Base-by-base conservation (phyloP, 2,329 filamentous ascomycete species). In the Thielaviopsis populi region DNA sequence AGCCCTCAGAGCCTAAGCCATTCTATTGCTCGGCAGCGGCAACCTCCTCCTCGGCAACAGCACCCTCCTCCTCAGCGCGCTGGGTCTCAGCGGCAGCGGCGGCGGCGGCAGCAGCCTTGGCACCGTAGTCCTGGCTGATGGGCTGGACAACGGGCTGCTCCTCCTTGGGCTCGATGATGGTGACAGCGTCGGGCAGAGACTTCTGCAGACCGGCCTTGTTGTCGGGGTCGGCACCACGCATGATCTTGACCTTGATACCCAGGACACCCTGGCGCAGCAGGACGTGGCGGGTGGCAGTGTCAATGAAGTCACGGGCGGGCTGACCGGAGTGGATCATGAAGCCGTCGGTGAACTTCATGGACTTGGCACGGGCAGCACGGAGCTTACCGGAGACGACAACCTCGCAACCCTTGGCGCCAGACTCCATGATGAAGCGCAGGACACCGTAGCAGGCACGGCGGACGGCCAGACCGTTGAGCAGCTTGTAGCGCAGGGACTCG, bases 271-370 rank as follows among this genome's bases (percentile, higher is more conserved):
- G 94, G 81, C 95, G 89, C 79, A 99, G 91, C 71, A 99, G 91
- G 74, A 99, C 94, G 89, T 99, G 94, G 74, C 94, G 94, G 75
- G 94, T 97, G 73, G 95, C 95, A 74, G 81, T 84, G 84, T 99
- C 94, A 78, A 99, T 99, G 83, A 99, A 99, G 82, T 99, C 94
- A 82, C 95, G 92, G 75, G 92, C 94, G 75, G 94, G 94, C 80
- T 99, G 94, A 81, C 94, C 94, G 75, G 94, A 99, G 89, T 99
- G 94, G 82, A 99, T 99, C 94, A 99, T 99, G 90, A 99, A 99
- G 78, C 94, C 94, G 80, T 99, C 91, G 79, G 94, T 99, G 88
- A 99, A 99, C 88, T 99, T 99, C 94, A 99, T 99, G 82, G 85
- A 90, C 90, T 99, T 99, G 80, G 94, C 94, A 84, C 94, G 91